These are phyloP conservation scores for Nicotiana sylvestris DNA, from an alignment of 257 asterid species.

Conservation along the genomic window DNA sequence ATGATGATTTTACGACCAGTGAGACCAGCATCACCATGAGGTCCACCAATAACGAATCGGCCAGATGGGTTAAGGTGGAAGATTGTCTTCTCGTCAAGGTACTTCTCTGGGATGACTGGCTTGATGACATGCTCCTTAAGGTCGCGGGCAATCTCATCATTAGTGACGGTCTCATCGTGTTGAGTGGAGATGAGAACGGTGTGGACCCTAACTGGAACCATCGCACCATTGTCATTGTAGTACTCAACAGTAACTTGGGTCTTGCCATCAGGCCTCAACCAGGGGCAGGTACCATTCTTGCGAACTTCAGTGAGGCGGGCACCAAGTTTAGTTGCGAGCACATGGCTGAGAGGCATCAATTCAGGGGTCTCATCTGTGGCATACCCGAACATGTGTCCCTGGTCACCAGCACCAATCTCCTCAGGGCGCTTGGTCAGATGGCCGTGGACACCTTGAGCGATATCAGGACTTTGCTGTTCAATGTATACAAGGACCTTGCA, in stretches of 20 bases:
- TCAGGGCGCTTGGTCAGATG: slow-evolving; percentile 56
- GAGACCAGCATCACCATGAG: slow-evolving; percentile 65
- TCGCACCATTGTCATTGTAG: slow-evolving; percentile 57
- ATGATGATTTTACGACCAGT: slow-evolving; percentile 63
- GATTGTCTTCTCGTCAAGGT: slow-evolving; percentile 58
- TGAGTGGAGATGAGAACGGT: slow-evolving; percentile 62
- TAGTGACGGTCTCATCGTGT: slow-evolving; percentile 62
- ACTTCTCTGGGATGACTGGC: slow-evolving; percentile 55
- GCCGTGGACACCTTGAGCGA: slow-evolving; percentile 63
- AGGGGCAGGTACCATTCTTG: slow-evolving; percentile 53
- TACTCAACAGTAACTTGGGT: slow-evolving; percentile 65
- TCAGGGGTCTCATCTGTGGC: slow-evolving; percentile 66
- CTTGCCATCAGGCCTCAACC: slow-evolving; percentile 68
- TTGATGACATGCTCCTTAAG: slow-evolving; percentile 60
- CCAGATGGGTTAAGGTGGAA: slow-evolving; percentile 66
- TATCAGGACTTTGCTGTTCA: slow-evolving; percentile 62
- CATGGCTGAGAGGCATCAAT: slow-evolving; percentile 63
- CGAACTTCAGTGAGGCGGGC: slow-evolving; percentile 57
- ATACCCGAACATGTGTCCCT: slow-evolving; percentile 64
- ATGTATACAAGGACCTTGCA: slow-evolving; percentile 59
- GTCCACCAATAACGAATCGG: slow-evolving; percentile 57
- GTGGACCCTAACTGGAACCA: slow-evolving; percentile 53
- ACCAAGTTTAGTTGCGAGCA: slow-evolving; percentile 57
- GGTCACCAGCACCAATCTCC: slow-evolving; percentile 64
- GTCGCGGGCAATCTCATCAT: slow-evolving; percentile 53